Percentiles rank a stretch among this genome's conserved stretches.
These are phyloP conservation scores for Pichia rugopelliculosa DNA, from an alignment of 805 yeast species.

Conservation along the genomic window DNA sequence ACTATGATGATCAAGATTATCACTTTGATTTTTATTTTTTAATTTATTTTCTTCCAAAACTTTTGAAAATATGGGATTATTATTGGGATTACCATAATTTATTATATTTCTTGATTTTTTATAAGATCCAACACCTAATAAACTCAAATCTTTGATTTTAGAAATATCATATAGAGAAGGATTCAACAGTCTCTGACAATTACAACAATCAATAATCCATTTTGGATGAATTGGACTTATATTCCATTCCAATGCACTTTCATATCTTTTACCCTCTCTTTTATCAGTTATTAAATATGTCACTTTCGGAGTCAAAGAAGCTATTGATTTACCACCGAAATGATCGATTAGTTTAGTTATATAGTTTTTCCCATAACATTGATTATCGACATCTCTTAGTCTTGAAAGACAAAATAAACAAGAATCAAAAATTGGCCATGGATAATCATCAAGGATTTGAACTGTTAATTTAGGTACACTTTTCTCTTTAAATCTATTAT, in stretches of 20 bases:
- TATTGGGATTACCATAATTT: constrained; percentile 5
- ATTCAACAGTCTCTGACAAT: constrained; percentile 37
- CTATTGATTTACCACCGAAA: constrained; percentile 46
- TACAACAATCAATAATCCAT: constrained; percentile 40
- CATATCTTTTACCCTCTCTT: constrained; percentile 43
- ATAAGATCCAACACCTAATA: constrained; percentile 28
- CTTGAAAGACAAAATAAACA: constrained; percentile 39
- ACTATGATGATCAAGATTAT: background rate
- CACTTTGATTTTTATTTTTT: background rate
- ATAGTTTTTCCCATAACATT: constrained; percentile 24
- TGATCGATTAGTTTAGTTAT: constrained; percentile 31
- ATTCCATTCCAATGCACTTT: constrained; percentile 46
- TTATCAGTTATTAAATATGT: constrained; percentile 44
- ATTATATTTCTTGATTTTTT: constrained; percentile 13
- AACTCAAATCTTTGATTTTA: constrained; percentile 8
- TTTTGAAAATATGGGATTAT: constrained; percentile 6
- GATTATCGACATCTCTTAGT: constrained; percentile 19
- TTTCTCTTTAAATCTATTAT: constrained; percentile 46
- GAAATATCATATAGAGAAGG: constrained; percentile 33
- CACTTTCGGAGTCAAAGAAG: constrained; percentile 39
- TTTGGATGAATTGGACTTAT: constrained; percentile 45
- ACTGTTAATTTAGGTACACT: constrained; percentile 29
- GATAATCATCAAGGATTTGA: constrained; percentile 14
- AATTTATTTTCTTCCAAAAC: background rate
- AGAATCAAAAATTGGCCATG: constrained; percentile 39